Evolutionary conservation across 805 yeast genomes (phyloP), one percentile per base, ranked within the genome.

Genomic region (Jamesozyma jinghongensis): DNA sequence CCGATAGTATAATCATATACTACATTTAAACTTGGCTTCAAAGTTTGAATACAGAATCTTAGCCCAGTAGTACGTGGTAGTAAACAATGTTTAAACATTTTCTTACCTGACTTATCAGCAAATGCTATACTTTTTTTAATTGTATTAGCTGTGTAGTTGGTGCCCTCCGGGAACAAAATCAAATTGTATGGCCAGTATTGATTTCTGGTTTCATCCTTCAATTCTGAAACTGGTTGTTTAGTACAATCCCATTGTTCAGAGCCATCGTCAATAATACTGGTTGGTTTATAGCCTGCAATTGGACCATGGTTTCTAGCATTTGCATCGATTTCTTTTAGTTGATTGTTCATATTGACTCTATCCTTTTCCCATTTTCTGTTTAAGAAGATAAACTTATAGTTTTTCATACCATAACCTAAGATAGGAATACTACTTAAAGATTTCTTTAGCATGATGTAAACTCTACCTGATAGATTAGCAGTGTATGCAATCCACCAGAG

Each of bases 121-220:
- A 67, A 92, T 6, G 57, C 67, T 14, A 66, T 68, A 7, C 88
- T 76, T 43, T 74, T 73, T 3, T 52, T 63, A 36, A 75, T 69
- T 2, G 95, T 85, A 44, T 75, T 71, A 4, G 68, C 69, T 30
- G 92, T 79, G 40, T 83, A 64, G 43, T 86, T 92, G 0, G 98
- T 92, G 4, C 98, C 98, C 61, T 92, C 98, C 1, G 98, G 98
- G 63, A 82, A 92, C 20, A 92, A 60, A 18, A 88, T 63, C 35
- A 92, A 59, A 70, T 81, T 77, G 47, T 80, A 79, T 3, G 83
- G 80, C 75, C 76, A 72, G 5, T 55, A 45, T 19, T 46, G 34
- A 20, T 6, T 42, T 29, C 27, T 44, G 32, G 31, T 37, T 13
- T 40, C 34, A n/a, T 25, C 28, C 30, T 37, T 30, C 22, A 50